Evolutionary conservation across 192 early-diverging fungal genomes (phyloP).

Genomic region (Backusella psychrophila): DNA sequence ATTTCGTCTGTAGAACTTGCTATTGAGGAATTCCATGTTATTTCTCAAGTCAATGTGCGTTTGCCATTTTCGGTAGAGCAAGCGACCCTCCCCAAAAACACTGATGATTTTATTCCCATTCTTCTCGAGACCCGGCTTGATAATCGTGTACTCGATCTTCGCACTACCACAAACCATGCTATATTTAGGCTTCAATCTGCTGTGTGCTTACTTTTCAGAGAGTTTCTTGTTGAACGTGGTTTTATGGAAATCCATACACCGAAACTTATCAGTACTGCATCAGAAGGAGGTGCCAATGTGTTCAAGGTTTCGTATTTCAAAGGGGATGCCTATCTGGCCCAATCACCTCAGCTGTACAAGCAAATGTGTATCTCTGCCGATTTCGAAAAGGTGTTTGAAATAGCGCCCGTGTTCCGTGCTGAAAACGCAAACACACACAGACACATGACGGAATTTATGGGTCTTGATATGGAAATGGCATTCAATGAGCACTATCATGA

Average conservation of each 20-base stretch:
- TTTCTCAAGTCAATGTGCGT: conserved; percentile 67
- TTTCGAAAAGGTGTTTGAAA: conserved; percentile 97
- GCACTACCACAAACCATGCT: conserved; percentile 94
- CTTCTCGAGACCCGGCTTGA: conserved; percentile 90
- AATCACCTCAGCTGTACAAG: conserved; percentile 99
- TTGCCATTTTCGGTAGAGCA: conserved; percentile 93
- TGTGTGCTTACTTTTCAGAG: conserved; percentile 92
- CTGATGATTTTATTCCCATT: conserved; percentile 74
- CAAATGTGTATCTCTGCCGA: conserved; percentile 98
- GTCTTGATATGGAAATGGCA: conserved; percentile 98
- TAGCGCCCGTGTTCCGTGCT: conserved; percentile 96
- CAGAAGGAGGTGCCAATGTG: conserved; percentile 97
- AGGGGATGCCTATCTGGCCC: conserved; percentile 87
- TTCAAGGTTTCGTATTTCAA: conserved; percentile 98
- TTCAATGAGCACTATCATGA: conserved; percentile 99
- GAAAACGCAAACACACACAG: conserved; percentile 97
- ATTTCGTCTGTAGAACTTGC: conserved; percentile 88
- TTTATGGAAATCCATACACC: conserved; percentile 99
- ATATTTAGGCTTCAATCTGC: conserved; percentile 97
- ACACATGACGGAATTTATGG: conserved; percentile 99
- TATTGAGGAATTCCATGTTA: conserved; percentile 71
- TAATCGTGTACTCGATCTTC: conserved; percentile 91
- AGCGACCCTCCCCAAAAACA: conserved; percentile 78
- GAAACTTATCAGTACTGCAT: conserved; percentile 90
- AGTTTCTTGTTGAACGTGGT: conserved; percentile 74